Percentiles rank a stretch among this genome's conserved stretches.
Evolutionary conservation across 2,329 filamentous ascomycete genomes (phyloP).

Genomic region (Aspergillus niger): DNA sequence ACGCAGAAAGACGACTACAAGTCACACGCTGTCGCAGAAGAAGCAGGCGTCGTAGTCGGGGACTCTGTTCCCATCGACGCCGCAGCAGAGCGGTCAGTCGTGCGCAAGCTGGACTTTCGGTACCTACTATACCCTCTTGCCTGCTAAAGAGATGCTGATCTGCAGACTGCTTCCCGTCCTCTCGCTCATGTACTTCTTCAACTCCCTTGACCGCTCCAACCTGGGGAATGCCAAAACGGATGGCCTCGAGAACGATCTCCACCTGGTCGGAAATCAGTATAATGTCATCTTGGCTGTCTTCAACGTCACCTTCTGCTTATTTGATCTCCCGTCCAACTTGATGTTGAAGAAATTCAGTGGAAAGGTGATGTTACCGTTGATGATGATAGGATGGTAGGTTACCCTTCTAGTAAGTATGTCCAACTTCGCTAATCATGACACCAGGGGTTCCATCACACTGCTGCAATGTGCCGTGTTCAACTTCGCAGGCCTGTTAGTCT

Average conservation of each 20-base stretch:
- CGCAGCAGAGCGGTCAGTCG: slow-evolving; percentile 7
- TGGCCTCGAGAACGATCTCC: slow-evolving; percentile 49
- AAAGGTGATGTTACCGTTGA: slow-evolving; percentile 9
- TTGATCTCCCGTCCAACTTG: slow-evolving; percentile 23
- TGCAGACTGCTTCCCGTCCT: slow-evolving; percentile 9
- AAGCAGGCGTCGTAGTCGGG: not conserved
- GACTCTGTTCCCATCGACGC: slow-evolving; percentile 9
- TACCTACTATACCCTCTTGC: not conserved
- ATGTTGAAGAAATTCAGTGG: slow-evolving; percentile 18
- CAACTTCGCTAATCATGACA: not conserved
- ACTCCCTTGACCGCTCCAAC: slow-evolving; percentile 55
- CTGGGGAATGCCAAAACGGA: slow-evolving; percentile 56
- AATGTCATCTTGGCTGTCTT: slow-evolving; percentile 67
- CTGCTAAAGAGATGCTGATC: not conserved
- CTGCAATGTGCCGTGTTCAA: slow-evolving; percentile 4
- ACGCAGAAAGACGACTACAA: slow-evolving; percentile 10
- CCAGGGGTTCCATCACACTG: slow-evolving; percentile 4
- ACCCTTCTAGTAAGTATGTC: not conserved
- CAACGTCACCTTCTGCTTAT: slow-evolving; percentile 59
- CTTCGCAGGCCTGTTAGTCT: slow-evolving; percentile 8
- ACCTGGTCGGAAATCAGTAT: slow-evolving; percentile 62
- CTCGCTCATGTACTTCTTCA: slow-evolving; percentile 54
- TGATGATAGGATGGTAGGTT: slow-evolving; percentile 13
- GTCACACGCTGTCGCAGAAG: not conserved
- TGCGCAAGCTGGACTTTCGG: slow-evolving; percentile 18